phyloP scores from a whole-genome alignment of 805 yeast genomes.

The Clavispora fructus region DNA sequence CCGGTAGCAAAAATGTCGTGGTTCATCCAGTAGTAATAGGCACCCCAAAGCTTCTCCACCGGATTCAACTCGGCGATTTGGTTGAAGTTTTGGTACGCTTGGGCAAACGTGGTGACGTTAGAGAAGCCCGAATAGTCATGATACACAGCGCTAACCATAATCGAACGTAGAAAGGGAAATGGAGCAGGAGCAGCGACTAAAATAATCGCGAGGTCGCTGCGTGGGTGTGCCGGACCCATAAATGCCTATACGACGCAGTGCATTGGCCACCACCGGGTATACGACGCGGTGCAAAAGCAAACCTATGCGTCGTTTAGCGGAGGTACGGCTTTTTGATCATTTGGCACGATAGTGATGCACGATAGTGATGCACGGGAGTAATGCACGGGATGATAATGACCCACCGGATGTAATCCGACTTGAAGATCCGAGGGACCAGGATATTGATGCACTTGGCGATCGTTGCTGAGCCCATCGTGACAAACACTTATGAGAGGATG shows the following conservation, averaged over 20 bases:
- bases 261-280: too few species aligned
- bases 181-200: not conserved
- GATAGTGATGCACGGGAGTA: too few species aligned
- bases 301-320: not conserved
- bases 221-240: too few species aligned
- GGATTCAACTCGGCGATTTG: slow-evolving; percentile 24
- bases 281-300: not conserved
- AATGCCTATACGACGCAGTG: not conserved
- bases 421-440: too few species aligned
- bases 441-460: too few species aligned
- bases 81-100: slow-evolving; percentile 25
- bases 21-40: slow-evolving; percentile 77
- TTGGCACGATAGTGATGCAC: too few species aligned
- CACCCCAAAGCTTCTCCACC: slow-evolving; percentile 78
- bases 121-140: slow-evolving; percentile 30
- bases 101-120: slow-evolving; percentile 26
- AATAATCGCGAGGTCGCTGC: not conserved
- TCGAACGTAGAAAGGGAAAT: slow-evolving; percentile 7
- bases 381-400: too few species aligned
- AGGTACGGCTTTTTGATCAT: too few species aligned
- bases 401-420: too few species aligned
- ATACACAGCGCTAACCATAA: slow-evolving; percentile 24
- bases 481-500: too few species aligned
- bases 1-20: slow-evolving; percentile 95
- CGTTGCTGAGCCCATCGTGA: too few species aligned